Conservation (phyloP, 257 asterid species). For the Mitragyna speciosa region DNA sequence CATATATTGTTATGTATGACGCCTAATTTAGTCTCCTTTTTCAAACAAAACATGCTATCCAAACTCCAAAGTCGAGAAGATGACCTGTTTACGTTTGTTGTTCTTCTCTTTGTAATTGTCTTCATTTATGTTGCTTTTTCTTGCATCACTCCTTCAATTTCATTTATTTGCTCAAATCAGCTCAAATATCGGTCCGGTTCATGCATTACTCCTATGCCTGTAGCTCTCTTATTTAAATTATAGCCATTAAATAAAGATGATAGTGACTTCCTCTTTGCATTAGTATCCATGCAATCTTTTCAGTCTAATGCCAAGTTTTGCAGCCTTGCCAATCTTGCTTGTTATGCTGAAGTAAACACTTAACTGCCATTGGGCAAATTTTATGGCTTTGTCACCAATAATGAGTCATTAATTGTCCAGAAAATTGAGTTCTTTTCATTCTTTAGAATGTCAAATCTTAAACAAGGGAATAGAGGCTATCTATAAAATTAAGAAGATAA, state of each 20-base stretch:
- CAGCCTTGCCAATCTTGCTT: constrained; percentile 9
- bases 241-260: constrained; percentile 18
- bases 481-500: no score
- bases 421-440: no score
- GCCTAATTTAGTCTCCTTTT: no score
- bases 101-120: no score
- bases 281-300: constrained; percentile 11
- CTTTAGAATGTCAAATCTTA: no score
- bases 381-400: neutral
- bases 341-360: neutral
- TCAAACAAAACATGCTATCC: no score
- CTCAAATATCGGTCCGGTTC: constrained; percentile 11
- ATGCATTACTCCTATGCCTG: constrained; percentile 18
- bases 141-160: no score
- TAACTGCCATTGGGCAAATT: neutral
- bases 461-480: no score
- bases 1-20: no score
- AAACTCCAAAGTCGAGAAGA: no score
- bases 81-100: no score
- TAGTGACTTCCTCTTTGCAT: constrained; percentile 4
- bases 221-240: constrained; percentile 12
- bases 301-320: constrained; percentile 10
- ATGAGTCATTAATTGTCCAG: neutral
- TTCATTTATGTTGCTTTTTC: no score
- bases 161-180: constrained; percentile 9